Base-by-base conservation (phyloP, 2,329 filamentous ascomycete species). In the Beauveria asiatica region DNA sequence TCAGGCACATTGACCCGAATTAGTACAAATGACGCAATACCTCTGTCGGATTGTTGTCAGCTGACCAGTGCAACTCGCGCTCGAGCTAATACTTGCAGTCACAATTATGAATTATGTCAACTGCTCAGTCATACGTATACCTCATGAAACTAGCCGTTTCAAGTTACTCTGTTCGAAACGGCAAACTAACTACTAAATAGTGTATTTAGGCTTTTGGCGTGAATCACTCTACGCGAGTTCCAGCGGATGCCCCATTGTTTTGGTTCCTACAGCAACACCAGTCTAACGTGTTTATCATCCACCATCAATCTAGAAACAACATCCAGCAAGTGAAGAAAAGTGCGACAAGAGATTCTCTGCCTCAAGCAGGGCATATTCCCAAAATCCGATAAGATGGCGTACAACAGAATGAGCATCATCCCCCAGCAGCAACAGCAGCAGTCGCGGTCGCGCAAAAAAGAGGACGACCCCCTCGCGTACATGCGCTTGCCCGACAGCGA, bases 401-500 rank as follows among this genome's bases (percentile, higher is more conserved):
- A 79, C 74, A 84, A 84, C 61, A 75, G 83, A 66, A 83, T 83
- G 80, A 84, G 82, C 69, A 85, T 85, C 68, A 77, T 84, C 60
- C 82, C 82, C 42, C 70, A 75, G 50, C 70, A 75, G 53, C 71
- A 75, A 69, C 79, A 81, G 69, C 76, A 80, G 51, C 76, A 79
- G 60, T 76, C 77, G 64, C 80, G 81, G 59, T 73, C 76, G 61
- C 79, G 81, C 67, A 83, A 82, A 69, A 84, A 83, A 69, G 81
- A 83, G 64, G 81, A 84, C 37, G 79, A 83, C 60, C 78, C 80
- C 57, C 80, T 84, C 69, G 80, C 82, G 59, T 81, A 83, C 67
- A 84, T 85, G 77, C 78, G 80, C 59, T 77, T 85, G 60, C 78
- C 82, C 8, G 84, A 85, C 72, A 80, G 80, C 68, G 94, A 99